phyloP scores from a whole-genome alignment of 371 early-diverging fungal genomes.

The Smittium mucronatum region DNA sequence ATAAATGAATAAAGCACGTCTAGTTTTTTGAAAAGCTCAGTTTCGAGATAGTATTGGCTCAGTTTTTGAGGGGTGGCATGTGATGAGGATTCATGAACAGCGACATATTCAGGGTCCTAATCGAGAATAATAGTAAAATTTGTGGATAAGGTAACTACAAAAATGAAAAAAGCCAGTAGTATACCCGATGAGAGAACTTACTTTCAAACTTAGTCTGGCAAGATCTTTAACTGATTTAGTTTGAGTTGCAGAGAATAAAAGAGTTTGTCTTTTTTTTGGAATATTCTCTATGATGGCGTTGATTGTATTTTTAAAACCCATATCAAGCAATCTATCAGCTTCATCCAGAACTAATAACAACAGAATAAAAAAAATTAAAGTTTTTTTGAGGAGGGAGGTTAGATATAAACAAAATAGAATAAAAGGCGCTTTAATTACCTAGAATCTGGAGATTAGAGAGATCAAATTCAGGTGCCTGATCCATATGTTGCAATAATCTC shows the following conservation, averaged over 20 bases:
- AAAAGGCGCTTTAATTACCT: neutral
- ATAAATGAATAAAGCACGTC: conserved; percentile 88
- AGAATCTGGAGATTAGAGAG: conserved; percentile 72
- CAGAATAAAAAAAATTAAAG: conserved; percentile 2
- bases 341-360: conserved; percentile 76
- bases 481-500: conserved; percentile 94
- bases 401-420: neutral
- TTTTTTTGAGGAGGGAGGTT: no score
- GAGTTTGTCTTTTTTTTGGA: conserved; percentile 75
- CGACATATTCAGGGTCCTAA: conserved; percentile 78
- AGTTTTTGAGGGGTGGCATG: conserved; percentile 68
- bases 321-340: conserved; percentile 89
- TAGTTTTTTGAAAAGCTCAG: conserved; percentile 69
- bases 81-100: conserved; percentile 78
- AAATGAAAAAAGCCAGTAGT: no score
- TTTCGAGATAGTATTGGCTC: conserved; percentile 70
- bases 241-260: conserved; percentile 93
- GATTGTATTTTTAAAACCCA: conserved; percentile 89
- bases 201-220: conserved; percentile 67
- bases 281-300: conserved; percentile 89
- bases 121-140: neutral
- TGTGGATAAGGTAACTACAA: no score
- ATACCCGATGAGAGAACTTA: no score
- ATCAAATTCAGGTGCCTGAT: conserved; percentile 82
- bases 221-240: conserved; percentile 88